Evolutionary conservation across 169 alveolate species (phyloP), one percentile per base, ranked within the genome.

Genomic region (Plasmodium reichenowi): DNA sequence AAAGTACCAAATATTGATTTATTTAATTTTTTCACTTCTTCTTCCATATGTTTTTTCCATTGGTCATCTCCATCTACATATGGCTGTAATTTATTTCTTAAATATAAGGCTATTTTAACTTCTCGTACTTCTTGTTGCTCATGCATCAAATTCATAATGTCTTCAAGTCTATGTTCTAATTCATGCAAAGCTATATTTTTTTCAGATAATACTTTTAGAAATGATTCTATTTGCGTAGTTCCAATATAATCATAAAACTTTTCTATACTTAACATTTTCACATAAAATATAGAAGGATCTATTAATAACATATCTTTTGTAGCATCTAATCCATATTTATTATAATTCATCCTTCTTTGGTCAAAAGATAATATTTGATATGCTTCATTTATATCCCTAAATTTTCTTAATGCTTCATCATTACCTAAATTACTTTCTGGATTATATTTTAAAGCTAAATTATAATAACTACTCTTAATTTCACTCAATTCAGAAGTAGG

Each of bases 371-470:
- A 91, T 17, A 93, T 86, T 54, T 89, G 94, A 29, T 93, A 93
- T 8, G 96, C 96, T 91, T 93, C 95, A 7, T 94, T 89, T 12
- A 92, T 92, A 32, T 93, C 93, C 60, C 92, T 95, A 48, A 93
- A 93, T 59, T 86, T 91, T 17, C 24, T 29, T 72, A 92, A 92
- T 0, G 95, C 95, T 13, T 63, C 93, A 0, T 72, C 94, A 50
- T 91, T 88, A 76, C 73, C 74, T 0, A 96, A 78, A 87, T 96
- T 96, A 68, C 95, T 96, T 89, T 98, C 99, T 43, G 99, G 99
- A 75, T 98, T 99, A 68, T 94, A 96, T 78, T 95, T 91, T 60
- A 96, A 93, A 6, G 99, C 99, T 50, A 98, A 86, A 76, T 96
- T 96, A 80, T 97, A 97, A 88, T 96, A 98, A 47, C 96, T 96